Evolutionary conservation across 805 yeast species (phyloP).

Genomic region (Blastobotrys attinorum): DNA sequence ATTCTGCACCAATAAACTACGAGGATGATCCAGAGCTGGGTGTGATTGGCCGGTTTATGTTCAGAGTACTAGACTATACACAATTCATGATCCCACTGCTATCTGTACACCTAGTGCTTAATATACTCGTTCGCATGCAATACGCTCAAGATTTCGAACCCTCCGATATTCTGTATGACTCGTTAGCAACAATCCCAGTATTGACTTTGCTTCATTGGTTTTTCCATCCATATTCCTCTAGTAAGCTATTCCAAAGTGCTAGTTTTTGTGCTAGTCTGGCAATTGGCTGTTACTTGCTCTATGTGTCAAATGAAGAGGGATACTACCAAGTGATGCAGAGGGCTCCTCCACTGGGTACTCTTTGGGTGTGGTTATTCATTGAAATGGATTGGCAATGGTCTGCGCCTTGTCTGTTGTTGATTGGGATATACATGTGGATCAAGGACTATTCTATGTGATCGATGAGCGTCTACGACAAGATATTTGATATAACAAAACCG

Average conservation of each 20-base stretch:
- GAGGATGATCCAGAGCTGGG: slow-evolving; percentile 13
- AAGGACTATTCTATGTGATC: slow-evolving; percentile 9
- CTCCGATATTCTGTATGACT: slow-evolving; percentile 13
- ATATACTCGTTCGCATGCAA: slow-evolving; percentile 30
- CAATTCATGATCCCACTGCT: slow-evolving; percentile 27
- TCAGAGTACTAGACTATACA: slow-evolving; percentile 23
- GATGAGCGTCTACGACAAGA: too few relatives aligned
- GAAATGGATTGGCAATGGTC: slow-evolving; percentile 33
- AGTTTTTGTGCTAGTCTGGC: slow-evolving; percentile 19
- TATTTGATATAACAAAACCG: too few relatives aligned
- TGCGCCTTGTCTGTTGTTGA: slow-evolving; percentile 19
- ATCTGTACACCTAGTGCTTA: slow-evolving; percentile 29
- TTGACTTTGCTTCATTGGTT: slow-evolving; percentile 22
- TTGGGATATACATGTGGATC: slow-evolving; percentile 22
- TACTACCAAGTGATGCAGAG: slow-evolving; percentile 32
- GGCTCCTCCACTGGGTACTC: slow-evolving; percentile 35
- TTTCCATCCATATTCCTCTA: slow-evolving; percentile 21
- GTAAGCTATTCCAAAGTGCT: slow-evolving; percentile 16
- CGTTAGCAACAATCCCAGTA: slow-evolving; percentile 25
- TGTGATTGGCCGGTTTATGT: slow-evolving; percentile 19
- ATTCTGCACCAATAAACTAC: neutral
- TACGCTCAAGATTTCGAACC: slow-evolving; percentile 21
- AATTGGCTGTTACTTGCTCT: slow-evolving; percentile 30
- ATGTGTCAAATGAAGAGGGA: slow-evolving; percentile 28
- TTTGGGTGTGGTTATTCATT: slow-evolving; percentile 33